Percentiles rank a stretch among this genome's conserved stretches.
Evolutionary conservation across 192 early-diverging fungal species (phyloP).

Genomic region (Phlyctochytrium arcticum): DNA sequence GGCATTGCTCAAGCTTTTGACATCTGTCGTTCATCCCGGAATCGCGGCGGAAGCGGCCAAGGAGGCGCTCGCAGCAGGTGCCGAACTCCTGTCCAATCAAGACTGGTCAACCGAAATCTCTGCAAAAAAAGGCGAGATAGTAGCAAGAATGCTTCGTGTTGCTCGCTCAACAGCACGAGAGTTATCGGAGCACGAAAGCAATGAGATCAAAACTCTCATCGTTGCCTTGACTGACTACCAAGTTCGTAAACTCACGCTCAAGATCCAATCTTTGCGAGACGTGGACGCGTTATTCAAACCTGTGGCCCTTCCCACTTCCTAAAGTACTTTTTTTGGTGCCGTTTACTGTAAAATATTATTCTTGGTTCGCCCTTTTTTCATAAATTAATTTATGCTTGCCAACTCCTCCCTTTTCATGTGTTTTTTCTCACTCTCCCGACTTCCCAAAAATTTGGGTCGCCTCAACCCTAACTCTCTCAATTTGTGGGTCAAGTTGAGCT

Average conservation of each 20-base stretch:
- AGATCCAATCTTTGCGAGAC: conserved; percentile 4
- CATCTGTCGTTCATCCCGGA: conserved; percentile 3
- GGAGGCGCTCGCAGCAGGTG: background rate
- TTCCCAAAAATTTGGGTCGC: too few species aligned
- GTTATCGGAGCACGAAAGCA: background rate
- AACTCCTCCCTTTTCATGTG: too few species aligned
- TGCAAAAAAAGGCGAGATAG: background rate
- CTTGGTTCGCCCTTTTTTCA: too few species aligned
- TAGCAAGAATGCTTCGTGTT: background rate
- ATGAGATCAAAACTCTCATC: conserved; percentile 4
- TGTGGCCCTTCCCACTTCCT: too few species aligned
- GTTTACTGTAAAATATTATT: too few species aligned
- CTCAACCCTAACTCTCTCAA: too few species aligned
- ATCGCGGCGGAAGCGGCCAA: conserved; percentile 15
- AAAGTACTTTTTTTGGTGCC: too few species aligned
- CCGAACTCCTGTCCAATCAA: background rate
- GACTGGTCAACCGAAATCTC: background rate
- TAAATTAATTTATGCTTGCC: too few species aligned
- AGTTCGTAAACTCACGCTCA: conserved; percentile 2
- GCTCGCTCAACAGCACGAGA: background rate
- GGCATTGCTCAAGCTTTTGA: background rate
- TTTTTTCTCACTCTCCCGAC: too few species aligned
- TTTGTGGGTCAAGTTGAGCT: too few species aligned
- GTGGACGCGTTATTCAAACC: too few species aligned
- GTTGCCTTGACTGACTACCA: conserved; percentile 3